Conservation (phyloP, 345 rosid species). For the Populus pruinosa region DNA sequence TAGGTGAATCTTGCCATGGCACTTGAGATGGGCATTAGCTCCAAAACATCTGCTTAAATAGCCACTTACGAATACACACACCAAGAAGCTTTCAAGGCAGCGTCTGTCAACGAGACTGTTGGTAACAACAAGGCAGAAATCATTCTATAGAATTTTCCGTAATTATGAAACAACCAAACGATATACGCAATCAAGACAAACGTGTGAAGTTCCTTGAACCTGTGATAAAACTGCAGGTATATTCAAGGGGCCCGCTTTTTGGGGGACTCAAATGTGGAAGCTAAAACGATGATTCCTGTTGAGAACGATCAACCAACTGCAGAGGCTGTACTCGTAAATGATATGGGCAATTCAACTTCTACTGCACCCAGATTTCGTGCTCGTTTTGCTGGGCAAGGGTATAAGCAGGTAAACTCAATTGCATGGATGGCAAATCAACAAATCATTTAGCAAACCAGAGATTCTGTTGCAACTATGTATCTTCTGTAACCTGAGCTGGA, state of each 20-base stretch:
- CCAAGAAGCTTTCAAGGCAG: too few relatives aligned
- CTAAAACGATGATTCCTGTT: conserved; percentile 36
- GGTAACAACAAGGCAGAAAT: too few relatives aligned
- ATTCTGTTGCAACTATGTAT: not conserved
- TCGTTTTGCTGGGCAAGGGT: conserved; percentile 88
- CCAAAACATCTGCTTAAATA: too few relatives aligned
- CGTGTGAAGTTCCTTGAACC: not conserved
- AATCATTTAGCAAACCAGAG: not conserved
- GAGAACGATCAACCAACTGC: conserved; percentile 36
- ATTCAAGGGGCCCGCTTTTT: conserved; percentile 62
- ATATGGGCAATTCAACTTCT: conserved; percentile 24
- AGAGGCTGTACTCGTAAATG: conserved; percentile 43
- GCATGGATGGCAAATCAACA: not conserved
- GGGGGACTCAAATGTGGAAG: conserved; percentile 35
- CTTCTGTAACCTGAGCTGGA: too few relatives aligned
- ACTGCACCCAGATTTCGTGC: conserved; percentile 47
- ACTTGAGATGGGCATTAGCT: too few relatives aligned
- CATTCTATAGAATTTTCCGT: too few relatives aligned
- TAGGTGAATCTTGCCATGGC: too few relatives aligned
- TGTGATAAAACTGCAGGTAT: conserved; percentile 44
- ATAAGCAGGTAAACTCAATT: conserved; percentile 62
- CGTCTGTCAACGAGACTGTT: too few relatives aligned
- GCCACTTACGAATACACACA: too few relatives aligned
- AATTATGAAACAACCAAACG: too few relatives aligned
- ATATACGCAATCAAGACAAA: not conserved